Base-by-base conservation (phyloP, 352 stramenopile species). In the Phytophthora uliginosa region DNA sequence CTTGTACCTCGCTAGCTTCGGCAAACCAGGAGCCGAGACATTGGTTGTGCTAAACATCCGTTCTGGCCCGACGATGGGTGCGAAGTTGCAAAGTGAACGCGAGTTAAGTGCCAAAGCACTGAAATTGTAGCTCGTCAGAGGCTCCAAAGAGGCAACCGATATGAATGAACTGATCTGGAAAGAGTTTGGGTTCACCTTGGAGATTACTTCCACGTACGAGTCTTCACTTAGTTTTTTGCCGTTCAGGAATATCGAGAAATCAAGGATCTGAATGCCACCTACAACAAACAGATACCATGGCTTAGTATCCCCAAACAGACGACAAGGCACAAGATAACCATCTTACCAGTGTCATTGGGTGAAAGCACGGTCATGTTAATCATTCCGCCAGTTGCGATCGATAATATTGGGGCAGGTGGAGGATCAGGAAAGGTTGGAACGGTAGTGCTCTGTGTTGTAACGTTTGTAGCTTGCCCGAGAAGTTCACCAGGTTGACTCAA, bases 261-360 rank as follows among this genome's bases (percentile, higher is more conserved):
- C 67, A 9, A 69, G 66, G 17, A 94, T 83, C 0, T 71, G 73
- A 6, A 90, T 66, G 0, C 86, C 86, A n/a, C 86, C 84, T 77
- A 59, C 24, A 36, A 47, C 20, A 24, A 51, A 51, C 7, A 54
- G 8, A 34, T 22, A 31, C 1, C 40, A 20, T 2, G 56, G 1
- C 20, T 74, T 34, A 77, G 63, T 13, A 48, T 4, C 42, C 42
- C 17, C 42, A 51, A 24, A 13, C n/a, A 24, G 10, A 54, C 4
- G 9, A n/a, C 17, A 55, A 36, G 31, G 34, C 20, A 47, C 0
- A 13, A 24, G 22, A 22, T 9, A 24, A 55, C n/a, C 10, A 63
- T 13, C 15, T 18, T 70, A 85, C 78, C 82, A 2, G 82, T 89
- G 53, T 89, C 82, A 24, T 76, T 36, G 7, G 79, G 79, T 0